These are phyloP conservation scores for Rubroboletus pulcherrimus DNA, from an alignment of 768 basidiomycete species.

Conservation along the genomic window DNA sequence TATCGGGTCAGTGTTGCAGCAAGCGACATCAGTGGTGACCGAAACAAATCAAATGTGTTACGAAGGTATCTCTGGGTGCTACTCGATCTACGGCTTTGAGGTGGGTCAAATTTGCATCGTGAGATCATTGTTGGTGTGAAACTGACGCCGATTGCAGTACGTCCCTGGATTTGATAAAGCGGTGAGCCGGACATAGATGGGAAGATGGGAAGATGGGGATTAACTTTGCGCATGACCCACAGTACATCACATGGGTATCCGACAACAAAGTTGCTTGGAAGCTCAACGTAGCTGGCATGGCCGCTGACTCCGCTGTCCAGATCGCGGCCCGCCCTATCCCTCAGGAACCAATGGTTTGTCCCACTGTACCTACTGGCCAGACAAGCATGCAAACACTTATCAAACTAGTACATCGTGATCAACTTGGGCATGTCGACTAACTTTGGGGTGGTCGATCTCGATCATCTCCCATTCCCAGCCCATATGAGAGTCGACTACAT, in stretches of 20 bases:
- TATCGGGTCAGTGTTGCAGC: constrained; percentile 67
- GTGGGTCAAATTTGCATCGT: constrained; percentile 28
- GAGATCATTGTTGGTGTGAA: not conserved
- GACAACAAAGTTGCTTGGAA: constrained; percentile 72
- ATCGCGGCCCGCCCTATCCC: constrained; percentile 69
- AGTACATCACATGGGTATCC: constrained; percentile 87
- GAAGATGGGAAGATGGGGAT: not conserved
- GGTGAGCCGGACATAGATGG: constrained; percentile 35
- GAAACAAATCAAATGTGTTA: constrained; percentile 70
- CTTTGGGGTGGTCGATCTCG: constrained; percentile 56
- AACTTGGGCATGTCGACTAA: constrained; percentile 60
- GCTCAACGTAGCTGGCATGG: constrained; percentile 63
- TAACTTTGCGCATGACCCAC: not conserved
- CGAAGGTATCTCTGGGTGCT: constrained; percentile 56
- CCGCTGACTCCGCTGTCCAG: constrained; percentile 51
- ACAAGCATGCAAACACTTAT: not conserved
- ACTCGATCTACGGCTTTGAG: constrained; percentile 78
- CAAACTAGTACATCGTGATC: constrained; percentile 45
- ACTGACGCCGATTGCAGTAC: constrained; percentile 18
- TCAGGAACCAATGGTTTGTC: constrained; percentile 79
- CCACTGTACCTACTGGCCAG: not conserved
- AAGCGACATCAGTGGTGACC: constrained; percentile 74
- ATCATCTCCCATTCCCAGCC: constrained; percentile 47
- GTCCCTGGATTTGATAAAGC: constrained; percentile 61
- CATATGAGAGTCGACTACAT: constrained; percentile 52